Base-by-base conservation (phyloP, 2,329 filamentous ascomycete genomes). In the Fusarium nematophilum region DNA sequence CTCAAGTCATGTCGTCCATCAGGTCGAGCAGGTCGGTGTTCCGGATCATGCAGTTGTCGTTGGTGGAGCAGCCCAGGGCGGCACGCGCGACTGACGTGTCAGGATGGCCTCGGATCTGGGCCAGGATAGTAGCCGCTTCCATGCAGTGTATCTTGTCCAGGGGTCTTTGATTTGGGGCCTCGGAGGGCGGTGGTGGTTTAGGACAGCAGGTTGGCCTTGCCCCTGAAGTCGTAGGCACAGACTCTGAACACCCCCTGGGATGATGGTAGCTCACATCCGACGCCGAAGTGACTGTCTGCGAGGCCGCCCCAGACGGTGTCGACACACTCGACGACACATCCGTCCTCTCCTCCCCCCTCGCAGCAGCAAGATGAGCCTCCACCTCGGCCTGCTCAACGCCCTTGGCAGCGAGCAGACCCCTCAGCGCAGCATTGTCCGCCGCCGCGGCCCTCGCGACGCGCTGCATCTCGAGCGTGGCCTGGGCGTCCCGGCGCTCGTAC, bases 391-490 rank as follows among this genome's bases (percentile, higher is more conserved):
- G 3, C 2, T 53, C 21, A 9, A 69, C 64, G 0, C 68, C 68
- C 21, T 64, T 64, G 1, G 47, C 38, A 18, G 58, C 57, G 11
- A 70, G 68, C 9, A 70, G 25, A 2, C 61, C 68, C 10, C 78
- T 72, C 25, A 83, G 59, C 2, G 72, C 65, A 23, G 64, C 66
- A 47, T 83, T 84, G 53, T 80, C 78, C 9, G 68, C 59, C 9
- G 74, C 76, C 4, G 83, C 79, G 36, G 65, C 67, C 11, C 78
- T 75, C 4, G 81, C 81, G 1, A 78, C 78, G 3, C 68, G 72
- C 67, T 84, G 81, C 75, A 84, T 79, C 56, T 80, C 79, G 2
- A 77, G 63, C 4, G 78, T 78, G 5, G 81, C 81, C 53, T 76
- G 72, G 1, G 76, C 73, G 21, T 77, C 80, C 3, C 68, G 72